Evolutionary conservation across 495 filamentous ascomycete genomes (phyloP).

Genomic region (Penicillium desertorum): DNA sequence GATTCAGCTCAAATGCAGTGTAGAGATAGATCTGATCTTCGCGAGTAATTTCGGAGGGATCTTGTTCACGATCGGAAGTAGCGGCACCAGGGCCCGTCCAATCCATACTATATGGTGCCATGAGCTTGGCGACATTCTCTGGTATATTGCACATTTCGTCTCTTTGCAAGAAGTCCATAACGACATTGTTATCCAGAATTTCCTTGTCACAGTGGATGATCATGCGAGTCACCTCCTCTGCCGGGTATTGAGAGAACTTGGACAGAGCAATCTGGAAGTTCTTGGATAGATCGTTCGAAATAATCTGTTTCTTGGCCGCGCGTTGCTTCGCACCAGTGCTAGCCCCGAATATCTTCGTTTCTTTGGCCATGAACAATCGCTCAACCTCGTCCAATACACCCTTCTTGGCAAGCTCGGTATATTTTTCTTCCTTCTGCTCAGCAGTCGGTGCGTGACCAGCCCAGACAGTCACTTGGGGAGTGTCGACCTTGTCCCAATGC

Average conservation of each 20-base stretch:
- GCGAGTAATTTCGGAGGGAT: conserved; percentile 83
- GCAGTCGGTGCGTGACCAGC: conserved; percentile 77
- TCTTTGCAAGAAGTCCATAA: conserved; percentile 94
- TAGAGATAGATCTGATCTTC: conserved; percentile 94
- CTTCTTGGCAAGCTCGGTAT: conserved; percentile 84
- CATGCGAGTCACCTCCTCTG: conserved; percentile 84
- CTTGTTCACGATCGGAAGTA: conserved; percentile 77
- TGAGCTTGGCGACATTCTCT: conserved; percentile 83
- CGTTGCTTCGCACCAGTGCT: conserved; percentile 65
- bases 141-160: conserved; percentile 89
- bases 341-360: conserved; percentile 79
- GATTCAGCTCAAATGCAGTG: conserved; percentile 91
- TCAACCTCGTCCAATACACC: conserved; percentile 97
- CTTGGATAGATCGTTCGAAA: conserved; percentile 86
- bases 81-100: conserved; percentile 90
- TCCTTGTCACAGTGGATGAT: conserved; percentile 94
- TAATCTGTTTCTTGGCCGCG: conserved; percentile 95
- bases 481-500: conserved; percentile 98
- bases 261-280: conserved; percentile 90
- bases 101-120: conserved; percentile 94
- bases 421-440: conserved; percentile 89
- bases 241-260: conserved; percentile 78
- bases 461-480: conserved; percentile 93
- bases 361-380: conserved; percentile 94
- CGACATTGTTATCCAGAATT: conserved; percentile 86